Conservation (phyloP, 441 rosid species). For the Iberis amara region DNA sequence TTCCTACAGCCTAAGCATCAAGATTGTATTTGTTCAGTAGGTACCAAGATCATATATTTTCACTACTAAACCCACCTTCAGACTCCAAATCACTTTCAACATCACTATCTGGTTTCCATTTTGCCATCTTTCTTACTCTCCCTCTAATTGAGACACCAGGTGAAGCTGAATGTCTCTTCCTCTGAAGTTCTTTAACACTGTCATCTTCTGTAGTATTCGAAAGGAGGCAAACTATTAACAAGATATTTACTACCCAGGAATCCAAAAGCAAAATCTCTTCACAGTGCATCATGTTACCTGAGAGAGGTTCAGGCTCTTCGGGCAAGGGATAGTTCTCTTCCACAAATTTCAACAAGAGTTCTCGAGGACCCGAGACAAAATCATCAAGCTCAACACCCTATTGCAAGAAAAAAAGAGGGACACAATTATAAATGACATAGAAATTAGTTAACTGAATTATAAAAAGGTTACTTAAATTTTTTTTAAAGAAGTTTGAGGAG, state of each 20-base stretch:
- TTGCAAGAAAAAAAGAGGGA: constrained; percentile 11
- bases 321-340: constrained; percentile 99
- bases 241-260: neutral
- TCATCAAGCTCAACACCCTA: constrained; percentile 99
- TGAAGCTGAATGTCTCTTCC: constrained; percentile 89
- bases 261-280: constrained; percentile 21
- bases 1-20: constrained; percentile 23
- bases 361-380: constrained; percentile 98
- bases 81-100: constrained; percentile 82
- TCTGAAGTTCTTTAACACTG: constrained; percentile 77
- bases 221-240: constrained; percentile 22
- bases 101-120: constrained; percentile 83
- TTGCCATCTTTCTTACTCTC: constrained; percentile 93
- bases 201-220: constrained; percentile 64
- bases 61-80: constrained; percentile 56
- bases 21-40: constrained; percentile 10
- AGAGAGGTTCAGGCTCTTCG: constrained; percentile 85
- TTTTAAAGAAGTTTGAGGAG: constrained; percentile 23
- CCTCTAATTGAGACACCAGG: constrained; percentile 92
- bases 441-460: constrained; percentile 16
- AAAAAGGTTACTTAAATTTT: constrained; percentile 7
- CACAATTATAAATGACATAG: constrained; percentile 15
- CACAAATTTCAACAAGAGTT: constrained; percentile 89
- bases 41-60: constrained; percentile 11
- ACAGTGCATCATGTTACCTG: constrained; percentile 44